phyloP scores from a whole-genome alignment of 2,329 filamentous ascomycete genomes.

The Neofusicoccum cordaticola region DNA sequence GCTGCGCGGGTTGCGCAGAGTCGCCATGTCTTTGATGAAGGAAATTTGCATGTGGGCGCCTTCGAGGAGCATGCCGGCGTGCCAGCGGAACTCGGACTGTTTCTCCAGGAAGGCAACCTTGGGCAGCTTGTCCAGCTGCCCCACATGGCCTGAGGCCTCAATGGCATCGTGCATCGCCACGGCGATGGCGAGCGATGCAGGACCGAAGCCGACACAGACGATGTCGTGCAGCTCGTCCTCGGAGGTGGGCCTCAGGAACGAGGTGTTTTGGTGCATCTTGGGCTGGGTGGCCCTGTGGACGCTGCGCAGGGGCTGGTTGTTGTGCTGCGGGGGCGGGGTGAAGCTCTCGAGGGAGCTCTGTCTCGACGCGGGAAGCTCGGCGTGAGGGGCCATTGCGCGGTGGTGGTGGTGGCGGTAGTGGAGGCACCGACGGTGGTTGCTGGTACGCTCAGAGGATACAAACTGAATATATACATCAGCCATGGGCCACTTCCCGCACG shows the following conservation, averaged over 20 bases:
- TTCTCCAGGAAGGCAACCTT: slow-evolving; percentile 86
- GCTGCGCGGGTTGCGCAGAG: slow-evolving; percentile 79
- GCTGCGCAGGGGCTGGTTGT: slow-evolving; percentile 18
- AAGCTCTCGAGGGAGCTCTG: slow-evolving; percentile 1
- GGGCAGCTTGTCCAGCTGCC: slow-evolving; percentile 47
- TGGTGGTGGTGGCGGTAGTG: not conserved
- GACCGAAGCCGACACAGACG: slow-evolving; percentile 88
- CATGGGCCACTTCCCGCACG: not conserved
- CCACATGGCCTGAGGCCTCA: slow-evolving; percentile 47
- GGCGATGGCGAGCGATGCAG: slow-evolving; percentile 83
- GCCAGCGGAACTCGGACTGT: slow-evolving; percentile 82
- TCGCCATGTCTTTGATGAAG: slow-evolving; percentile 94
- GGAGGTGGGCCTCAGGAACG: slow-evolving; percentile 52
- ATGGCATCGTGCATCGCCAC: slow-evolving; percentile 79
- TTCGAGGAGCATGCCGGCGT: slow-evolving; percentile 90
- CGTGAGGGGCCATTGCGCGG: slow-evolving; percentile 36
- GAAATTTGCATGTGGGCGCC: slow-evolving; percentile 97
- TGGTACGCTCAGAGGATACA: not conserved
- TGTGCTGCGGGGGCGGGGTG: slow-evolving; percentile 10
- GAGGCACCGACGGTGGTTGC: not conserved
- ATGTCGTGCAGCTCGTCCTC: slow-evolving; percentile 73
- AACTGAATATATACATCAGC: not conserved
- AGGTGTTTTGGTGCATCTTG: slow-evolving; percentile 26
- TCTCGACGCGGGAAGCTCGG: slow-evolving; percentile 24
- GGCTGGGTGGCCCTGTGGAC: slow-evolving; percentile 18